These are phyloP conservation scores for Saccharomyces hybrid DNA, from an alignment of 1,139 yeast genomes.

Conservation along the genomic window DNA sequence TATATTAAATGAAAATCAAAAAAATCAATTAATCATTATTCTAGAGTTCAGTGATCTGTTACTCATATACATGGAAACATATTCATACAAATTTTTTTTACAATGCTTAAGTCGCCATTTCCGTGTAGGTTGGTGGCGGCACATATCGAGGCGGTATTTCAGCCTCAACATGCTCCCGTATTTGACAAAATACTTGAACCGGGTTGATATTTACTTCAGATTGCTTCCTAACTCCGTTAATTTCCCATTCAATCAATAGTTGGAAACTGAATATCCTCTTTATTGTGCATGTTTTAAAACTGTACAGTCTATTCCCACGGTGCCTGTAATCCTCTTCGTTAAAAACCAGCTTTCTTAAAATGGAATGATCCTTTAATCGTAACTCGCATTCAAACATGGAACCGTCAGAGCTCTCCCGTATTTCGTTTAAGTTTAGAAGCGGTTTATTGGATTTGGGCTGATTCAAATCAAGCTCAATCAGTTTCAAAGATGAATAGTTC, in stretches of 20 bases:
- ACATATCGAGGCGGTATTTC: conserved; percentile 18
- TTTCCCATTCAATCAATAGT: conserved; percentile 22
- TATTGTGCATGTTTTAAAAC: conserved; percentile 28
- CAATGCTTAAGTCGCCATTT: neutral
- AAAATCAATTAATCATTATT: neutral
- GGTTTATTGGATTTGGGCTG: conserved; percentile 3
- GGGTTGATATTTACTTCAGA: conserved; percentile 21
- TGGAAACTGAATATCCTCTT: conserved; percentile 24
- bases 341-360: conserved; percentile 19
- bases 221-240: conserved; percentile 16
- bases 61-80: neutral
- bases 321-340: conserved; percentile 29
- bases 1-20: neutral
- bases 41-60: neutral
- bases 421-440: conserved; percentile 10
- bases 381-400: conserved; percentile 21
- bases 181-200: conserved; percentile 20
- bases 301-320: conserved; percentile 28
- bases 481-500: conserved; percentile 21
- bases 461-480: conserved; percentile 7
- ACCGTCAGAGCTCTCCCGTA: conserved; percentile 2
- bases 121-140: conserved; percentile 12
- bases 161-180: conserved; percentile 6
- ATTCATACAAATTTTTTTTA: neutral
- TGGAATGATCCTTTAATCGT: conserved; percentile 17